These are phyloP conservation scores for Fusarium mangiferae DNA, from an alignment of 2,329 filamentous ascomycete species.

Conservation along the genomic window DNA sequence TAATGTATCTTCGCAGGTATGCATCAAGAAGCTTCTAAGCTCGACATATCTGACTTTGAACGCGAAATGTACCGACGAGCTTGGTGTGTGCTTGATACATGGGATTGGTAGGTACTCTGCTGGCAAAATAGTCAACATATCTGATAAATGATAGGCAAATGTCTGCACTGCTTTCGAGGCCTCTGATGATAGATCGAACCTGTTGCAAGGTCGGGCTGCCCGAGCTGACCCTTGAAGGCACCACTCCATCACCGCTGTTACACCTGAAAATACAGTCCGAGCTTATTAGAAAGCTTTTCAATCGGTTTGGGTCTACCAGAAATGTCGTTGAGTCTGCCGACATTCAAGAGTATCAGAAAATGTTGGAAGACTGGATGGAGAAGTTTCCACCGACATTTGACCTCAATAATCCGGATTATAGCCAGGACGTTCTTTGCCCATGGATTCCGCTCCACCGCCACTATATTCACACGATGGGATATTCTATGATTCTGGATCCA, in stretches of 20 bases:
- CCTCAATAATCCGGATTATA: not conserved
- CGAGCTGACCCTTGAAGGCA: not conserved
- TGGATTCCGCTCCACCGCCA: not conserved
- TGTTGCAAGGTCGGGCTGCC: not conserved
- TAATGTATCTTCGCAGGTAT: not conserved
- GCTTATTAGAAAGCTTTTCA: not conserved
- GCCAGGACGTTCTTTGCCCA: not conserved
- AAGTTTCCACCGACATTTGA: not conserved
- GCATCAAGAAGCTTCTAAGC: not conserved
- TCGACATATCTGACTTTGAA: not conserved
- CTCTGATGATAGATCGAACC: not conserved
- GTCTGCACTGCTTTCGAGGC: not conserved
- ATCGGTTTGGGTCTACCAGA: not conserved
- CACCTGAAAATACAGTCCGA: not conserved
- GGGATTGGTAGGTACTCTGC: not conserved
- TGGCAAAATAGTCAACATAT: not conserved
- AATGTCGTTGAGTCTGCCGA: not conserved
- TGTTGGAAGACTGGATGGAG: not conserved
- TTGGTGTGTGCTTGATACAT: not conserved
- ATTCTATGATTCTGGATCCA: not conserved
- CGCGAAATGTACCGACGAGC: not conserved
- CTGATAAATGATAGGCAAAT: not conserved
- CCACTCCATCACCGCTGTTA: not conserved
- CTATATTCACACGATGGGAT: not conserved
- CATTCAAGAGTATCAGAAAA: not conserved